These are phyloP conservation scores for Thermomucor indicae-seudaticae DNA, from an alignment of 371 early-diverging fungal genomes.

Conservation along the genomic window DNA sequence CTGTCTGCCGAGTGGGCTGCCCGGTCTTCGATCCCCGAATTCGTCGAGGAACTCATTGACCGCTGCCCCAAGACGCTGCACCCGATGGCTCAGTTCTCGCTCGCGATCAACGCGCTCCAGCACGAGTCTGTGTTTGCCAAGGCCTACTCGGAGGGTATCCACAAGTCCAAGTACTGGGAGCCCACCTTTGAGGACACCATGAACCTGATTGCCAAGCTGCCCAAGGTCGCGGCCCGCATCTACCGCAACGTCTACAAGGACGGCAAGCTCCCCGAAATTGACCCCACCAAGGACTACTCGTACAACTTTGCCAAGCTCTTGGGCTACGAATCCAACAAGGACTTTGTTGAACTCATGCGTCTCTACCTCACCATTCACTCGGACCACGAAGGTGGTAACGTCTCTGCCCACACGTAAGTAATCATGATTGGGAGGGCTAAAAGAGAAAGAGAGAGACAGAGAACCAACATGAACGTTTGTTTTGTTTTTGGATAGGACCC, in stretches of 20 bases:
- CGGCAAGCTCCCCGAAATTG: slow-evolving; percentile 84
- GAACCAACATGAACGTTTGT: slow-evolving; percentile 1
- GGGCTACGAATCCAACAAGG: slow-evolving; percentile 83
- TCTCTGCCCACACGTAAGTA: slow-evolving; percentile 85
- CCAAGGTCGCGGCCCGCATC: slow-evolving; percentile 94
- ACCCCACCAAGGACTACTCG: slow-evolving; percentile 86
- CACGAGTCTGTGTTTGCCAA: slow-evolving; percentile 94
- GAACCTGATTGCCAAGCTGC: slow-evolving; percentile 97
- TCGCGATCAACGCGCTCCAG: slow-evolving; percentile 96
- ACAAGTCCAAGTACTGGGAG: slow-evolving; percentile 97
- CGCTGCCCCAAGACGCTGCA: slow-evolving; percentile 96
- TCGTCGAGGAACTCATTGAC: slow-evolving; percentile 96
- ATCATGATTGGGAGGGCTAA: neutral
- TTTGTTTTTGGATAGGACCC: slow-evolving; percentile 48
- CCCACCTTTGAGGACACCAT: slow-evolving; percentile 95
- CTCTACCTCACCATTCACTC: slow-evolving; percentile 98
- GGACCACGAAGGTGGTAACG: slow-evolving; percentile 99
- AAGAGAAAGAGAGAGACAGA: neutral
- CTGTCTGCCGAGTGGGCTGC: slow-evolving; percentile 96
- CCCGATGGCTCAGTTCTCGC: slow-evolving; percentile 97
- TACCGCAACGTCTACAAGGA: slow-evolving; percentile 98
- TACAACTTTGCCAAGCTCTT: slow-evolving; percentile 93
- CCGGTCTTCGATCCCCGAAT: slow-evolving; percentile 83
- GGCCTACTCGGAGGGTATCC: slow-evolving; percentile 93
- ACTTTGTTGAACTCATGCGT: slow-evolving; percentile 96